Percentiles rank a stretch among this genome's conserved stretches.
phyloP scores from a whole-genome alignment of 164 flowering plant species.

The Protea cynaroides region DNA sequence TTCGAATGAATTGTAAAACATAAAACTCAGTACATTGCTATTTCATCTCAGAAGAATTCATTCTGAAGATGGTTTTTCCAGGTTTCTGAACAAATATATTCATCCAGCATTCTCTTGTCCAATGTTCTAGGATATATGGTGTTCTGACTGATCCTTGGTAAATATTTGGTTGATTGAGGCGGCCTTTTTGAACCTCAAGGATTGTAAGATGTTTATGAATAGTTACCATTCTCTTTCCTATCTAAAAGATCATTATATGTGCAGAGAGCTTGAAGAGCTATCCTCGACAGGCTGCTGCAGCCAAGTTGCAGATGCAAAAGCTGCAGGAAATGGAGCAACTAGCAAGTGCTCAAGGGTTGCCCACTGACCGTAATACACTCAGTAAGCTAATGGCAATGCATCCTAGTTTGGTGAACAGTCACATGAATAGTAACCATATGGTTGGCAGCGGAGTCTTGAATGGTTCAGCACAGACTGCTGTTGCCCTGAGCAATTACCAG shows the following conservation, averaged over 20 bases:
- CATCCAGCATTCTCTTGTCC: no score
- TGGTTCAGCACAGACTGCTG: slow-evolving; percentile 58
- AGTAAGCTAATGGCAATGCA: slow-evolving; percentile 66
- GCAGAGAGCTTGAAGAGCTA: slow-evolving; percentile 88
- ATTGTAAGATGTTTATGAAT: no score
- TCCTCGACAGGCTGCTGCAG: slow-evolving; percentile 49
- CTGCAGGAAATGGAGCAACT: slow-evolving; percentile 76
- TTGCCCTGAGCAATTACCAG: slow-evolving; percentile 64
- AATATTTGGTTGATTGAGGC: no score
- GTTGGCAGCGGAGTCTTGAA: slow-evolving; percentile 41
- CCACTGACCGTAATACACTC: slow-evolving; percentile 55
- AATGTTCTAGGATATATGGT: no score
- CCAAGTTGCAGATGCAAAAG: slow-evolving; percentile 63
- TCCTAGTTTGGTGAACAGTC: slow-evolving; percentile 41
- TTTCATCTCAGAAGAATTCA: no score
- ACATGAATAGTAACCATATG: slow-evolving; percentile 39
- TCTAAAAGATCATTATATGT: slow-evolving; percentile 5
- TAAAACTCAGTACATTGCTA: no score
- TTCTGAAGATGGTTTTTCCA: no score
- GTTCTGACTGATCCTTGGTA: no score
- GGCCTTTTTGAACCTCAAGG: no score
- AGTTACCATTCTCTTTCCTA: background rate
- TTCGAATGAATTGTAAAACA: no score
- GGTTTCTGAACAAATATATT: no score
- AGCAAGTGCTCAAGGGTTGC: slow-evolving; percentile 51